A percentile compares a stretch with the other conserved stretches of the same genome.
Evolutionary conservation across 331 rosid genomes (phyloP).

Genomic region (Quercus phellos): DNA sequence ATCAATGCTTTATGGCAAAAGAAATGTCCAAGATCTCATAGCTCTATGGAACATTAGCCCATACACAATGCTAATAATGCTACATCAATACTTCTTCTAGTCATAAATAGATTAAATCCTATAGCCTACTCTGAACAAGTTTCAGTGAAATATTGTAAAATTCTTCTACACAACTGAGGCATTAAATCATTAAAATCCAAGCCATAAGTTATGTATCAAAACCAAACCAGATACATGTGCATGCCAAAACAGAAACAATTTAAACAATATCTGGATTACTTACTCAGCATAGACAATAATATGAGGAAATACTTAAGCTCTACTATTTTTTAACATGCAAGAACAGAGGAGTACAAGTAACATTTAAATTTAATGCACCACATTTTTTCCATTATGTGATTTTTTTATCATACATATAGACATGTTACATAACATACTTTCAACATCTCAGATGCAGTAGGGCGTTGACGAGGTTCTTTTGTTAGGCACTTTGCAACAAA

Average conservation of each 20-base stretch:
- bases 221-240: not conserved
- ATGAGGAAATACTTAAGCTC: not conserved
- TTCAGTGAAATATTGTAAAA: not conserved
- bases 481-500: conserved; percentile 96
- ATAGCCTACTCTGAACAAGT: not conserved
- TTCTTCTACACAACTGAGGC: not conserved
- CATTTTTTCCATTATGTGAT: not conserved
- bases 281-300: not conserved
- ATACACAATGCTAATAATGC: not conserved
- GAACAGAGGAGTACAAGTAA: not conserved
- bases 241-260: not conserved
- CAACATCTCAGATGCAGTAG: conserved; percentile 92
- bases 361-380: not conserved
- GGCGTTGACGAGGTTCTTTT: conserved; percentile 93
- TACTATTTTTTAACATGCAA: not conserved
- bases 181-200: no score
- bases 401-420: not conserved
- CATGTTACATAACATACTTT: conserved; percentile 49
- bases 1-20: not conserved
- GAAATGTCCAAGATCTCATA: not conserved
- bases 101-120: not conserved
- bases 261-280: not conserved
- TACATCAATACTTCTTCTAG: not conserved
- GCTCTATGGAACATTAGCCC: not conserved
- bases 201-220: no score